Percentiles rank a stretch among this genome's conserved stretches.
Conservation (phyloP, 768 basidiomycete genomes). For the Russula sp. region DNA sequence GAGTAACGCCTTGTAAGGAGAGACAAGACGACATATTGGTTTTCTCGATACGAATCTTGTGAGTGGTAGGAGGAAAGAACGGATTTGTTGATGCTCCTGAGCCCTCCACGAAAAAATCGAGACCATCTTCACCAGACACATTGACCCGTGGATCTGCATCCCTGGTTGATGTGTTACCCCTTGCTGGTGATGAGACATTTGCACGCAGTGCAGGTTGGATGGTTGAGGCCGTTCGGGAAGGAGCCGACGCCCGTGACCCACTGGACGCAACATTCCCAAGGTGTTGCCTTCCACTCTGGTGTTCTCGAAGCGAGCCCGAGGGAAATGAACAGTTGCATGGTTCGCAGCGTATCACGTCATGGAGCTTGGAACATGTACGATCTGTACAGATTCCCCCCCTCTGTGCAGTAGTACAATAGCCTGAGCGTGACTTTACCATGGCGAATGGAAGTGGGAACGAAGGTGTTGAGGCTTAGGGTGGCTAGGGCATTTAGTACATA, state of each 20-base stretch:
- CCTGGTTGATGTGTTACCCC: background rate
- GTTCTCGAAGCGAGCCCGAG: background rate
- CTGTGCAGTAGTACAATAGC: background rate
- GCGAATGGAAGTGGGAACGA: background rate
- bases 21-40: background rate
- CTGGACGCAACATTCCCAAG: constrained; percentile 5
- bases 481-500: background rate
- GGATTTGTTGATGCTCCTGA: background rate
- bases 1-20: background rate
- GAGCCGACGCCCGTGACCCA: background rate
- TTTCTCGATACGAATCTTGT: constrained; percentile 6
- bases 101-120: constrained; percentile 14
- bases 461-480: background rate
- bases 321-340: constrained; percentile 25
- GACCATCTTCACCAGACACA: constrained; percentile 21
- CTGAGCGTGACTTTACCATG: background rate
- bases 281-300: constrained; percentile 15
- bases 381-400: background rate
- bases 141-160: background rate
- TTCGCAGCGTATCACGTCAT: constrained; percentile 27
- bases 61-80: background rate
- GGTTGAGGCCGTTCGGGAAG: background rate
- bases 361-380: background rate
- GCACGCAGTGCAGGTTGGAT: background rate
- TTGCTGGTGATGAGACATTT: background rate